Base-by-base conservation (phyloP, 768 basidiomycete genomes). In the Lanmaoa pseudosensibilis region DNA sequence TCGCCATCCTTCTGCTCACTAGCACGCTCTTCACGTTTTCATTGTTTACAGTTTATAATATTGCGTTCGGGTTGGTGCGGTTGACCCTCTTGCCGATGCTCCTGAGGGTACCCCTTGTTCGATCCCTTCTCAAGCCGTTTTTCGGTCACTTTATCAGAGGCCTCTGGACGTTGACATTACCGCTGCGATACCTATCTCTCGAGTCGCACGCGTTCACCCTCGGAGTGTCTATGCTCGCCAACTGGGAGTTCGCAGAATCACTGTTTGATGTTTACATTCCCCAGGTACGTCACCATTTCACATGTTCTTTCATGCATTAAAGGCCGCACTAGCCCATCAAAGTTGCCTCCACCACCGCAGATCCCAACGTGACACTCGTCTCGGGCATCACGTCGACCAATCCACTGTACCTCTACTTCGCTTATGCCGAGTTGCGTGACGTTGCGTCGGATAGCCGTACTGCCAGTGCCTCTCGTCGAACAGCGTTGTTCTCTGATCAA, bases 401-500 rank as follows among this genome's bases (percentile, higher is more conserved):
- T 51, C 56, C 57, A 23, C 65, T 78, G 27, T 87, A 83, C 70
- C 80, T 80, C 40, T 80, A 86, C 65, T 83, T 86, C 58, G 88
- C 90, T 0, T 89, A 84, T 62, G 72, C 78, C 0, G 90, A 92
- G 58, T 76, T 93, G 39, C 70, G 70, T 11, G 74, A 75, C 4
- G 63, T 89, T 12, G 78, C 85, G 0, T 67, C 71, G n/a, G 79
- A 79, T 21, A 69, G 70, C 6, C 74, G 77, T 5, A 45, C 78
- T 3, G 61, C 73, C 2, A 78, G 78, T 0, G 66, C 73, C 12
- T 66, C 78, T 1, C 78, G 77, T 34, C 78, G 87, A 12, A 77
- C 78, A 0, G 77, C 81, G 0, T 65, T 91, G 1, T 91, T 90
- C 62, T 78, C 78, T 1, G 88, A 91, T 61, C 85, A 87, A 64